phyloP scores from a whole-genome alignment of 208 protist genomes.

The Trypanosoma melophagium region DNA sequence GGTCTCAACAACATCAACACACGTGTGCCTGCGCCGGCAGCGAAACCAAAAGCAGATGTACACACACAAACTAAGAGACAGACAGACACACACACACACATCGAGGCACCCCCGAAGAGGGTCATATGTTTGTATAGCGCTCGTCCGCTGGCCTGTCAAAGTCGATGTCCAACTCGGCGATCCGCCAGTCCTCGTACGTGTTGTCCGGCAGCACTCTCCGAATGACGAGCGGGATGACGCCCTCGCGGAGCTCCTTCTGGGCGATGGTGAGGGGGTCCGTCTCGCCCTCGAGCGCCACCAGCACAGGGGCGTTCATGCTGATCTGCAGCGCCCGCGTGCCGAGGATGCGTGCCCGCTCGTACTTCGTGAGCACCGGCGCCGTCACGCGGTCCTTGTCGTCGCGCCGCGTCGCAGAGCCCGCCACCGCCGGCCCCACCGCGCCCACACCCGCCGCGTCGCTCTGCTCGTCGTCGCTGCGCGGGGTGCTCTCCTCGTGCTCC shows the following conservation, averaged over 20 bases:
- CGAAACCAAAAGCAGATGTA: too few species aligned
- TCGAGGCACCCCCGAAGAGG: too few species aligned
- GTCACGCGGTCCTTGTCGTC: conserved; percentile 86
- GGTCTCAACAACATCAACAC: too few species aligned
- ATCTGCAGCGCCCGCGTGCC: conserved; percentile 99
- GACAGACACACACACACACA: too few species aligned
- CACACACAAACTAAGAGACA: too few species aligned
- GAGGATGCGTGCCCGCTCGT: conserved; percentile 97
- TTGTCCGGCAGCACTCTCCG: conserved; percentile 95
- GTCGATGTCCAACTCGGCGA: conserved; percentile 85
- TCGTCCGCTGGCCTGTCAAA: conserved; percentile 84
- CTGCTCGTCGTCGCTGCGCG: conserved; percentile 25
- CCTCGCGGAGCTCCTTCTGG: conserved; percentile 95
- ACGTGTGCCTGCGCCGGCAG: too few species aligned
- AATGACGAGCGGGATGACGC: conserved; percentile 98
- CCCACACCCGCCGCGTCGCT: conserved; percentile 36
- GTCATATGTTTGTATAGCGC: conserved; percentile 81
- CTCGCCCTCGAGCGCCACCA: conserved; percentile 96
- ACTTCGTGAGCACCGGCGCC: conserved; percentile 98
- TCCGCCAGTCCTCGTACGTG: conserved; percentile 92
- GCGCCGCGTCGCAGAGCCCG: conserved; percentile 41
- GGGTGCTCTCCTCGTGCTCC: conserved; percentile 32
- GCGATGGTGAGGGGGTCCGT: conserved; percentile 98
- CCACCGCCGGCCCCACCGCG: conserved; percentile 53
- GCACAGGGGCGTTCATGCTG: conserved; percentile 97